These are phyloP conservation scores for Boletus sensibilis DNA, from an alignment of 768 basidiomycete genomes.

Conservation along the genomic window DNA sequence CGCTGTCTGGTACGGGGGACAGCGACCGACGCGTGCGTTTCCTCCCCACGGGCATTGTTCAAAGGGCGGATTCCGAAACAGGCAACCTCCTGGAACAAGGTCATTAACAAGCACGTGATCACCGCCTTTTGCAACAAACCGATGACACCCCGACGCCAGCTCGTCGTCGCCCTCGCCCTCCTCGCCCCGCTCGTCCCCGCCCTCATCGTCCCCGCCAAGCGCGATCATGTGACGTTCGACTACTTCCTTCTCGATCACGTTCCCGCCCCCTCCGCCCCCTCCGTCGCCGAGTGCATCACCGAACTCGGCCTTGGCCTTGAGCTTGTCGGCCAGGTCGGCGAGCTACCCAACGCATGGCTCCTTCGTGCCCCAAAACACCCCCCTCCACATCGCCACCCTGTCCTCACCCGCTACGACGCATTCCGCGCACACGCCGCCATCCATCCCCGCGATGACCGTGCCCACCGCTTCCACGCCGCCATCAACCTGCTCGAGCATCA, in stretches of 20 bases:
- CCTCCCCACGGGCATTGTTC: conserved; percentile 22
- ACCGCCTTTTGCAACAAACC: not conserved
- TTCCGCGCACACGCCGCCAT: conserved; percentile 39
- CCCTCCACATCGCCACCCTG: conserved; percentile 24
- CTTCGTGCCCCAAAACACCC: conserved; percentile 53
- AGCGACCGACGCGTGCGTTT: conserved; percentile 28
- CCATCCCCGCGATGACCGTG: conserved; percentile 36
- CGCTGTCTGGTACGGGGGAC: conserved; percentile 18
- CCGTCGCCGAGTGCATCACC: conserved; percentile 57
- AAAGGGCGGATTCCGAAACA: not conserved
- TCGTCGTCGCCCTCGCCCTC: conserved; percentile 8
- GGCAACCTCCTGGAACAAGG: not conserved
- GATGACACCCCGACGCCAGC: conserved; percentile 15
- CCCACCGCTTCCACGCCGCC: conserved; percentile 50
- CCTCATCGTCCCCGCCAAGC: conserved; percentile 31
- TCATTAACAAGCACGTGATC: conserved; percentile 12
- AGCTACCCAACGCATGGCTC: conserved; percentile 80
- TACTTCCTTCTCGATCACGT: conserved; percentile 82
- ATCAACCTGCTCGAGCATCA: conserved; percentile 64
- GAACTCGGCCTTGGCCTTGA: conserved; percentile 77
- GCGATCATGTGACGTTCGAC: conserved; percentile 60
- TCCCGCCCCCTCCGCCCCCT: conserved; percentile 48
- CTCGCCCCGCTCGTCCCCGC: conserved; percentile 4
- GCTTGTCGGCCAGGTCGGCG: conserved; percentile 84
- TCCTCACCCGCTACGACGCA: conserved; percentile 48